Conservation (phyloP, 805 yeast species). For the Candida insectorum region DNA sequence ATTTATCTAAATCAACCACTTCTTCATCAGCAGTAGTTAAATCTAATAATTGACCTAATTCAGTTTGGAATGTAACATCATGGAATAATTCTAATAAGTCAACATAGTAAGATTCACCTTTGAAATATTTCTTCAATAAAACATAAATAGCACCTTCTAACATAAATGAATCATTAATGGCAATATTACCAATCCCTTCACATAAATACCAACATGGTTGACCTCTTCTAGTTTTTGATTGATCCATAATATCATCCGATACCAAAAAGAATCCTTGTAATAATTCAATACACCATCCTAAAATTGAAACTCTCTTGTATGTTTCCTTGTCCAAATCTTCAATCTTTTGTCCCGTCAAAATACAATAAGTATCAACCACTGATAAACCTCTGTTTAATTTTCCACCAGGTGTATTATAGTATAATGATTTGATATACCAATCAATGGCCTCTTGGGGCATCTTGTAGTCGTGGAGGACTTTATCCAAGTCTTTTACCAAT, state of each 20-base stretch:
- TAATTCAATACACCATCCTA: constrained; percentile 95
- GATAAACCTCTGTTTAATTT: constrained; percentile 95
- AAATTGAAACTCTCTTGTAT: constrained; percentile 77
- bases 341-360: constrained; percentile 58
- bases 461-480: constrained; percentile 60
- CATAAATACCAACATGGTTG: constrained; percentile 96
- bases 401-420: constrained; percentile 94
- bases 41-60: constrained; percentile 93
- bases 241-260: constrained; percentile 98
- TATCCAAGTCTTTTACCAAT: constrained; percentile 71
- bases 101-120: constrained; percentile 74
- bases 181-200: constrained; percentile 81
- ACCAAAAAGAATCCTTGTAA: constrained; percentile 95
- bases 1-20: constrained; percentile 81
- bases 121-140: constrained; percentile 85
- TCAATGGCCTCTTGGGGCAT: constrained; percentile 82
- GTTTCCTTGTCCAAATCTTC: constrained; percentile 65
- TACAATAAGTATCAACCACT: constrained; percentile 86
- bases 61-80: constrained; percentile 96
- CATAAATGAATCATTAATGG: constrained; percentile 97
- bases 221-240: constrained; percentile 94
- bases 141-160: constrained; percentile 92
- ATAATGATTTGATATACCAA: constrained; percentile 74
- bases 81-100: constrained; percentile 93
- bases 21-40: constrained; percentile 97